These are phyloP conservation scores for Fusarium mangiferae DNA, from an alignment of 2,329 filamentous ascomycete species.

Conservation along the genomic window DNA sequence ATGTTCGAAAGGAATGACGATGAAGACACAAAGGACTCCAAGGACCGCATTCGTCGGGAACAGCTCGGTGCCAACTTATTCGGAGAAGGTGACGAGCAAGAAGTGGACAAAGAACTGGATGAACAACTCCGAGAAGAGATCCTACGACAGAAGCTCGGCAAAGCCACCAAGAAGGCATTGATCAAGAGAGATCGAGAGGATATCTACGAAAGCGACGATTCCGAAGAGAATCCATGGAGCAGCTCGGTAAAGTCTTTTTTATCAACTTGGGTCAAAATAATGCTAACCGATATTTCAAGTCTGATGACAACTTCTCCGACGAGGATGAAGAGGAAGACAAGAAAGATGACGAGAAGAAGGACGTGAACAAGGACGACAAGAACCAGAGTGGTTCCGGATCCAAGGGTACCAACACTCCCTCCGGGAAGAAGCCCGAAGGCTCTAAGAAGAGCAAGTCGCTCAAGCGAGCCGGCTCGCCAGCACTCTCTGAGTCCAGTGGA, in stretches of 20 bases:
- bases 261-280: neutral
- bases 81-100: constrained; percentile 73
- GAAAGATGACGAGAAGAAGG: constrained; percentile 58
- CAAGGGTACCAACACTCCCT: constrained; percentile 72
- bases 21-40: constrained; percentile 79
- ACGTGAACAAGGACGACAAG: constrained; percentile 61
- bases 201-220: constrained; percentile 80
- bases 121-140: constrained; percentile 76
- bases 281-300: constrained; percentile 49
- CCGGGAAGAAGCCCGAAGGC: constrained; percentile 57
- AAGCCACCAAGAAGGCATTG: constrained; percentile 81
- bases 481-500: constrained; percentile 89
- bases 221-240: constrained; percentile 56
- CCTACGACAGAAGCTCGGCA: constrained; percentile 76
- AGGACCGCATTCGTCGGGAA: constrained; percentile 78
- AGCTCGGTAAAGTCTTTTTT: constrained; percentile 47
- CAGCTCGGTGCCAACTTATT: constrained; percentile 91
- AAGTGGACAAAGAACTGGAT: constrained; percentile 79
- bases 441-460: constrained; percentile 69
- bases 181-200: constrained; percentile 87
- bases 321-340: constrained; percentile 52
- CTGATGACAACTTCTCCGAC: constrained; percentile 58
- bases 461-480: constrained; percentile 87
- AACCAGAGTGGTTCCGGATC: constrained; percentile 65
- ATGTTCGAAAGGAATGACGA: constrained; percentile 82